Evolutionary conservation across 148 eudicot genomes (phyloP).

Genomic region (Polygonum maritimum): DNA sequence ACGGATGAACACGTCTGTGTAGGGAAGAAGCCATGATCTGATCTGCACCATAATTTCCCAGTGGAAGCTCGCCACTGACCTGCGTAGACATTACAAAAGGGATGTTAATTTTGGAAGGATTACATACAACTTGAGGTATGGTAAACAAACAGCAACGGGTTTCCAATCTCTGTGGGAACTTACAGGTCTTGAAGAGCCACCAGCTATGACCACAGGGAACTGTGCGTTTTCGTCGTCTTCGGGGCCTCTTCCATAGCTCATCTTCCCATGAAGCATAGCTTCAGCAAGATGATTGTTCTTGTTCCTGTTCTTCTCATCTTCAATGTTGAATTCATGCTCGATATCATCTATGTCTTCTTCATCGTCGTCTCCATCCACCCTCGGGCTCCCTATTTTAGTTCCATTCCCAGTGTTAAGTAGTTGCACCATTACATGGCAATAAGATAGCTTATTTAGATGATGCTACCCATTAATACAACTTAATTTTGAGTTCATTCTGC

Average conservation of each 20-base stretch:
- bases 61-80: conserved; percentile 49
- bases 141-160: conserved; percentile 36
- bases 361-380: conserved; percentile 98
- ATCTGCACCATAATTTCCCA: conserved; percentile 43
- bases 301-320: conserved; percentile 39
- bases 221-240: conserved; percentile 69
- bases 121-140: conserved; percentile 22
- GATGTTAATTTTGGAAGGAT: background rate
- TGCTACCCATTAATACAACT: background rate
- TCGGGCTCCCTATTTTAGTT: conserved; percentile 52
- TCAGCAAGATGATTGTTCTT: conserved; percentile 63
- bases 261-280: conserved; percentile 93
- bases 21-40: background rate
- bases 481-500: too few species aligned
- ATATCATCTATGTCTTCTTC: conserved; percentile 96
- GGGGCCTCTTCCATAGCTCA: conserved; percentile 93
- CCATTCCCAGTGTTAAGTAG: background rate
- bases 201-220: conserved; percentile 68
- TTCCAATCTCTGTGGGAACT: conserved; percentile 21
- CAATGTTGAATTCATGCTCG: conserved; percentile 81
- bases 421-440: background rate
- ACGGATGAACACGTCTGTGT: conserved; percentile 3
- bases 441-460: background rate
- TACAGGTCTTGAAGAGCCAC: conserved; percentile 42
- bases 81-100: background rate